phyloP scores from a whole-genome alignment of 345 rosid species.

The Dipteronia dyeriana region DNA sequence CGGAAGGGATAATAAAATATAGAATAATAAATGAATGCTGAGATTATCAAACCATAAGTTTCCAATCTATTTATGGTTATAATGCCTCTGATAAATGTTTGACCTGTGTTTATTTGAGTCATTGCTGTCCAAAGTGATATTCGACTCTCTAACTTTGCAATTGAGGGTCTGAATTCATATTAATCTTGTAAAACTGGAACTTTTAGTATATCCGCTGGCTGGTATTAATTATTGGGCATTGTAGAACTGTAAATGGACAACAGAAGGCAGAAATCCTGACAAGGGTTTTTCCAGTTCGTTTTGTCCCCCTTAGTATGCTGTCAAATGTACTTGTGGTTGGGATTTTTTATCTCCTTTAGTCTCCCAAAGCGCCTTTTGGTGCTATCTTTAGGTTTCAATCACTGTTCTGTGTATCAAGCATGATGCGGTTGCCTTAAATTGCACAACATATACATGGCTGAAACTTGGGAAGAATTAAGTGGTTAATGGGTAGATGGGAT shows the following conservation, averaged over 20 bases:
- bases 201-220: neutral
- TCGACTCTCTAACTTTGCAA: neutral
- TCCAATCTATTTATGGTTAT: neutral
- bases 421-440: neutral
- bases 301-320: neutral
- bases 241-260: neutral
- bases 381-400: constrained; percentile 1
- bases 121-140: neutral
- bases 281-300: neutral
- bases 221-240: neutral
- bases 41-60: neutral
- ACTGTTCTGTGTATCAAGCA: neutral
- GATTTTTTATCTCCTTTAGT: neutral
- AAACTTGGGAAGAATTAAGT: neutral
- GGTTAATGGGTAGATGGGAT: constrained; percentile 4
- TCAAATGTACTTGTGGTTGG: neutral
- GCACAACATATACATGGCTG: neutral
- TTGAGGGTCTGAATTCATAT: neutral
- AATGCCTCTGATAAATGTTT: neutral
- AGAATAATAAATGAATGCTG: neutral
- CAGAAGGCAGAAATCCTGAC: neutral
- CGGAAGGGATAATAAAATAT: neutral
- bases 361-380: neutral
- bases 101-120: neutral
- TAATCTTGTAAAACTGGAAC: constrained; percentile 2